phyloP scores from a whole-genome alignment of 768 basidiomycete species.

The Megacollybia marginata region DNA sequence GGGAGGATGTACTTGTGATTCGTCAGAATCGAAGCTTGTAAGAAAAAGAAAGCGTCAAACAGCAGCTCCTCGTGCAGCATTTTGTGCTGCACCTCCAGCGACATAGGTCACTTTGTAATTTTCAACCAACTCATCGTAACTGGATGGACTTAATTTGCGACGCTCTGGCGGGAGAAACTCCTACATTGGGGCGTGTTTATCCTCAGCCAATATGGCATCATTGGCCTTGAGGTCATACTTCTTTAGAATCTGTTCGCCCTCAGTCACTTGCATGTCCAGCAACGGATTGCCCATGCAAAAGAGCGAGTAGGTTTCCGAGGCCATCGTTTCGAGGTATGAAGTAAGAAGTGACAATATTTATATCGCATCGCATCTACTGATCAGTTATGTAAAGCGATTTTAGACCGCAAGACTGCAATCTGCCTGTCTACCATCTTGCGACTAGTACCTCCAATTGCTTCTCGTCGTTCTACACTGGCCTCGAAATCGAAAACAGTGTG shows the following conservation, averaged over 20 bases:
- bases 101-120: constrained; percentile 81
- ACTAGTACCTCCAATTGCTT: constrained; percentile 90
- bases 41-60: constrained; percentile 38
- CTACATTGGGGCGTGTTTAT: constrained; percentile 83
- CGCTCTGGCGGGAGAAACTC: constrained; percentile 13
- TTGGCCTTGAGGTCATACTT: constrained; percentile 92
- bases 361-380: too few species aligned
- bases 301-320: constrained; percentile 27
- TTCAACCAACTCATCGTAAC: constrained; percentile 83
- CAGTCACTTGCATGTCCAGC: constrained; percentile 89
- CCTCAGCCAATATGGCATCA: constrained; percentile 92
- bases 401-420: constrained; percentile 59
- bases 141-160: constrained; percentile 21
- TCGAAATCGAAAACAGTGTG: constrained; percentile 89
- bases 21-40: constrained; percentile 3
- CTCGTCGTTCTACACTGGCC: constrained; percentile 85
- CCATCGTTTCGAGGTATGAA: too few species aligned
- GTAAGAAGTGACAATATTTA: too few species aligned
- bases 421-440: constrained; percentile 79
- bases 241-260: constrained; percentile 76
- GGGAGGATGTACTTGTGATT: constrained; percentile 82
- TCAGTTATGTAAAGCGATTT: too few species aligned
- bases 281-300: constrained; percentile 96
- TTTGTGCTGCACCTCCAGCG: constrained; percentile 95
- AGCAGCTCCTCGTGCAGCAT: constrained; percentile 92